Percentiles rank a stretch among this genome's conserved stretches.
Evolutionary conservation across 129 eudicot species (phyloP).

Genomic region (Calendula officinalis): DNA sequence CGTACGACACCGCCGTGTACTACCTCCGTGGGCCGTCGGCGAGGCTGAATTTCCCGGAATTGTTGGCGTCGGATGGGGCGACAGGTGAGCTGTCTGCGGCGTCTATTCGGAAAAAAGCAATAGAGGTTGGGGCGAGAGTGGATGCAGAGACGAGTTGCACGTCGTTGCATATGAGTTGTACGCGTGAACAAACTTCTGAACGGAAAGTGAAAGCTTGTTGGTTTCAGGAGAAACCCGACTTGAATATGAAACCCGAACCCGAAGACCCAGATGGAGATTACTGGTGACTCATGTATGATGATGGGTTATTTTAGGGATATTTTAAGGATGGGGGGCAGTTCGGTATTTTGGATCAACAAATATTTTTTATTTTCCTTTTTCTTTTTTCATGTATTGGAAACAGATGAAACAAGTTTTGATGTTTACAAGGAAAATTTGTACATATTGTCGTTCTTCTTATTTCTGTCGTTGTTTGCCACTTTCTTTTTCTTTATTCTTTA

Average conservation of each 20-base stretch:
- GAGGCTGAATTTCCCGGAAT: slow-evolving; percentile 70
- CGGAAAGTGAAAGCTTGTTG: slow-evolving; percentile 40
- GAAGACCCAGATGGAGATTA: slow-evolving; percentile 61
- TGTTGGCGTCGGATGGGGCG: slow-evolving; percentile 35
- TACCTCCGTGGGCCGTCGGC: slow-evolving; percentile 84
- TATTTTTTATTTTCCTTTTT: background rate
- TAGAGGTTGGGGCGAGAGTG: slow-evolving; percentile 83
- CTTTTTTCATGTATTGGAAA: slow-evolving; percentile 22
- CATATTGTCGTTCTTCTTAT: slow-evolving; percentile 10
- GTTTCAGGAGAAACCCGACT: slow-evolving; percentile 74
- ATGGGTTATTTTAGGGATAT: background rate
- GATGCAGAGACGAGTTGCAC: slow-evolving; percentile 55
- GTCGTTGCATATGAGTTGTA: slow-evolving; percentile 20
- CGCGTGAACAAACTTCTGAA: slow-evolving; percentile 17
- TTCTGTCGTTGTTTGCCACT: background rate
- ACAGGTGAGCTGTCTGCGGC: slow-evolving; percentile 61
- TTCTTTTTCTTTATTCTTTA: too few relatives aligned
- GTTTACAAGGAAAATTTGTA: slow-evolving; percentile 41
- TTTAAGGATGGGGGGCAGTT: background rate
- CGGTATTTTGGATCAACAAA: slow-evolving; percentile 3
- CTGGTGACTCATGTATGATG: slow-evolving; percentile 26
- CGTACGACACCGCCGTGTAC: slow-evolving; percentile 93
- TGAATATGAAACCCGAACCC: slow-evolving; percentile 79
- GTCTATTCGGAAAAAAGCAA: slow-evolving; percentile 64
- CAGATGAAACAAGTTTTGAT: slow-evolving; percentile 38